Evolutionary conservation across 345 rosid genomes (phyloP), one percentile per base, ranked within the genome.

Genomic region (Geranium brycei): DNA sequence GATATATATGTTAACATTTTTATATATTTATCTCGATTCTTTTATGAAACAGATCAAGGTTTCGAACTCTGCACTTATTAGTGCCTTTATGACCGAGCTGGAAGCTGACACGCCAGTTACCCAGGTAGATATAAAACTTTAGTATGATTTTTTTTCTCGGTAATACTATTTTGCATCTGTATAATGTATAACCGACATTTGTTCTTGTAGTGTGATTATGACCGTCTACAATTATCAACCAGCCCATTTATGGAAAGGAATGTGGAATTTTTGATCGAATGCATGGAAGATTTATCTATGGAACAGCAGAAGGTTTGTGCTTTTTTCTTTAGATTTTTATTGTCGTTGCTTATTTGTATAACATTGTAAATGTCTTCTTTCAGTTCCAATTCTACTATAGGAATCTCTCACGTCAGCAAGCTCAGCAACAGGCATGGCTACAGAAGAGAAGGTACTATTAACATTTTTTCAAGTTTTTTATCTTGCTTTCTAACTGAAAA

Each of bases 371-470:
- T 58, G 4, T 51, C 61, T 64, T 38, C 59, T 71, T 79, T 5
- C 86, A 95, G 99, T 88, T 88, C 74, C 99, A 95, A 81, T 95
- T 67, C 66, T 75, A 95, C 78, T 76, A 95, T 71, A 72, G 99
- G 18, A 88, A 81, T 69, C 73, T 91, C 69, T 83, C 96, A 32
- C 96, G 99, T 30, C 97, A 95, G 69, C 99, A 95, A 82, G 89
- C 82, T 1, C 99, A 95, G 68, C 99, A 95, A 70, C 99, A 95
- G 78, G 79, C 95, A 63, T 91, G 99, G 99, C 88, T 95, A 75
- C 99, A 95, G 76, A 95, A 95, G 75, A 83, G 99, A 79, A 95
- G 95, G 99, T 88, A 62, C 17, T 60, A 18, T 35, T 47, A 15
- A 13, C 53, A 61, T 3, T 12, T 3, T 12, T 61, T 40, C 12